Percentiles rank a stretch among this genome's conserved stretches.
These are phyloP conservation scores for Myriosclerotinia scirpicola DNA, from an alignment of 2,329 filamentous ascomycete genomes.

Conservation along the genomic window DNA sequence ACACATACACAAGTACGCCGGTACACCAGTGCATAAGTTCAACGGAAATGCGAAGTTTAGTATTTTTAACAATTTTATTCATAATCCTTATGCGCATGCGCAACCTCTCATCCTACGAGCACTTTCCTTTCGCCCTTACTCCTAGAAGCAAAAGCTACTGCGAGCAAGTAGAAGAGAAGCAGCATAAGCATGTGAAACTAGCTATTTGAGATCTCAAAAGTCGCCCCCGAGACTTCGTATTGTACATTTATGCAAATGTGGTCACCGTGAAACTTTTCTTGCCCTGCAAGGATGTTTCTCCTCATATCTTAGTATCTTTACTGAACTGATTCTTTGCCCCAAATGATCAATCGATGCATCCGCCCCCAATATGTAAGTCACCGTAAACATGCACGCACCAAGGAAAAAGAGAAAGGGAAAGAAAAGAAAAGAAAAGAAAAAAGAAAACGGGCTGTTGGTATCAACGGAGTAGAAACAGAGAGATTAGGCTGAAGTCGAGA, in stretches of 20 bases:
- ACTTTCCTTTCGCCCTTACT: not conserved
- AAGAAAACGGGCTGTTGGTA: constrained; percentile 15
- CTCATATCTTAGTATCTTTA: constrained; percentile 14
- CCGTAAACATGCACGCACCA: not conserved
- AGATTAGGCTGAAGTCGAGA: not conserved
- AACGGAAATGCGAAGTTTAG: not conserved
- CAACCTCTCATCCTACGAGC: not conserved
- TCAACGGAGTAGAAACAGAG: constrained; percentile 12
- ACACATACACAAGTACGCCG: no score
- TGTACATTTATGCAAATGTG: constrained; percentile 5
- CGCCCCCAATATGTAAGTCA: constrained; percentile 1
- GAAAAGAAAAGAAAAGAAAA: not conserved
- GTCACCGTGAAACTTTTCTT: constrained; percentile 3
- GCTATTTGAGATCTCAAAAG: constrained; percentile 2
- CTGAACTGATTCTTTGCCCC: not conserved
- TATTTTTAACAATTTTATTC: not conserved
- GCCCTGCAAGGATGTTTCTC: not conserved
- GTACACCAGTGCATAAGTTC: not conserved
- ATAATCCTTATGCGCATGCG: not conserved
- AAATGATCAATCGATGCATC: constrained; percentile 5
- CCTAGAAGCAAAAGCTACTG: not conserved
- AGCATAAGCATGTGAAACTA: constrained; percentile 4
- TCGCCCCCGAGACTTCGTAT: constrained; percentile 7
- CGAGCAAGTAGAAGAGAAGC: constrained; percentile 2
- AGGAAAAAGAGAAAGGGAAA: not conserved